A percentile compares a stretch with the other conserved stretches of the same genome.
These are phyloP conservation scores for Kitagawia praeruptora DNA, from an alignment of 129 eudicot species.

Conservation along the genomic window DNA sequence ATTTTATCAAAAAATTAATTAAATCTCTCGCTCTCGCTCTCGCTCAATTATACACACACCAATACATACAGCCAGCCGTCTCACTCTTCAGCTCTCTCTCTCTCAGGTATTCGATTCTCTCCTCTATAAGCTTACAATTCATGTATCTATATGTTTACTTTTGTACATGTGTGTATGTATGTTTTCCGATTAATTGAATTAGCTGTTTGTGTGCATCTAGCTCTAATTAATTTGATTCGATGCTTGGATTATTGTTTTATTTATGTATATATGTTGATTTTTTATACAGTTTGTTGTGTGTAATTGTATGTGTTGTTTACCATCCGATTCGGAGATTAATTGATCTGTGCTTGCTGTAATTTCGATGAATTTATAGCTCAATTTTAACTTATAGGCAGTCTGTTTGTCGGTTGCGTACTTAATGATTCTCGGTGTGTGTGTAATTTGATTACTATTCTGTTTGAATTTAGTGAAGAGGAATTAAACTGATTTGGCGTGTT, in stretches of 20 bases:
- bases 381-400: not conserved
- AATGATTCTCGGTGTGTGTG: no score
- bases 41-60: not conserved
- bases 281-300: not conserved
- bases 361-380: not conserved
- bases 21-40: not conserved
- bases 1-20: not conserved
- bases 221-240: not conserved
- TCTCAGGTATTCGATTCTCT: not conserved
- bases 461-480: not conserved
- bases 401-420: not conserved
- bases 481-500: not conserved
- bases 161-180: not conserved
- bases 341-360: not conserved
- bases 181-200: not conserved
- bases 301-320: not conserved
- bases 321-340: not conserved
- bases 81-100: slow-evolving; percentile 1
- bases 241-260: not conserved
- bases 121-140: not conserved
- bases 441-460: not conserved
- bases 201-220: not conserved
- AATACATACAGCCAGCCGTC: slow-evolving; percentile 3
- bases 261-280: not conserved
- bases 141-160: not conserved